Evolutionary conservation across 2,329 filamentous ascomycete species (phyloP), one percentile per base, ranked within the genome.

Genomic region (Biscogniauxia sp.): DNA sequence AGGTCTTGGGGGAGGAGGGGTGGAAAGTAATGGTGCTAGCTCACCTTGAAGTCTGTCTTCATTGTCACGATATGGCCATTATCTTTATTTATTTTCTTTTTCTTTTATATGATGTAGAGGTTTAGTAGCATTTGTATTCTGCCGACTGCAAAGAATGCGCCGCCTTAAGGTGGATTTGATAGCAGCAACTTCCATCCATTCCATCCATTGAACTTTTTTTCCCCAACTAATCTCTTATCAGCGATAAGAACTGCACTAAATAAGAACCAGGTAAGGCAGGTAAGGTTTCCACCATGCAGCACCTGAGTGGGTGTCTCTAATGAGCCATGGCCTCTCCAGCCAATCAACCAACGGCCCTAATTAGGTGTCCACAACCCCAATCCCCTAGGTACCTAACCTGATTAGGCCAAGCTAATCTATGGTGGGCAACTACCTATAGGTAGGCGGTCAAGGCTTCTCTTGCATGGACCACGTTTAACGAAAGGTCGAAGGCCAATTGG

Each of bases 41-140:
- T 65, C 79, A 96, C 94, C 88, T 95, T 96, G 78, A 98, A 99
- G 79, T 98, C 94, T 68, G 93, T 98, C 90, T 98, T 99, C 95
- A 99, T 99, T 76, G 78, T 87, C 75, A 77, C 71, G 65, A 61
- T 65, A 67, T 66, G 58, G 37, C 62, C 67, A 68, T 69, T 45
- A 45, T 45, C 28, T 54, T 67, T 54, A 58, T 57, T 5, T 32
- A 28, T 32, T 8, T 7, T 9, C 11, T 7, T 32, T 32, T 32
- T 32, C 3, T 32, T 32, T 32, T 32, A 13, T 32, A 7, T 23
- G 3, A 5, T 3, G 28, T 32, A 32, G 49, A 9, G 15, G 58
- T 41, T 37, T 20, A 20, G 5, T 2, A 5, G 23, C 5, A 2
- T 23, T 23, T 23, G 5, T 23, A 55, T 32, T 23, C 52, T 28